Conservation (phyloP, 2,329 filamentous ascomycete genomes). For the Torrubiellomyces zombiae region DNA sequence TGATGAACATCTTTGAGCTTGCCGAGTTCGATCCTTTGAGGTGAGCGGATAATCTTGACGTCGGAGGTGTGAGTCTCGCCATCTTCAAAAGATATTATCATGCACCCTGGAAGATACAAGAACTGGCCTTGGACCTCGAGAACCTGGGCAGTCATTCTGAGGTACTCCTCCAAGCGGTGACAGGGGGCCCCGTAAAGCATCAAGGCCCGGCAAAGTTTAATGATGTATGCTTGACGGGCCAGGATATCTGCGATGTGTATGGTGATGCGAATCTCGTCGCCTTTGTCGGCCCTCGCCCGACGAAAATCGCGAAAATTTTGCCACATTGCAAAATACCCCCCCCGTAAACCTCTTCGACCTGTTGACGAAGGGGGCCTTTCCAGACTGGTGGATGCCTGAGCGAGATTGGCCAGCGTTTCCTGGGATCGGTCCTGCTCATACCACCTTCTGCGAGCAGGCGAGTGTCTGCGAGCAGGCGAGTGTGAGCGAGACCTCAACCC, state of each 20-base stretch:
- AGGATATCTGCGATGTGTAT: conserved; percentile 49
- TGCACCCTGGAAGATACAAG: conserved; percentile 75
- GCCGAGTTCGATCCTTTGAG: conserved; percentile 42
- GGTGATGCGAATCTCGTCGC: conserved; percentile 29
- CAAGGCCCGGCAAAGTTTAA: conserved; percentile 66
- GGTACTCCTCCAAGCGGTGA: conserved; percentile 77
- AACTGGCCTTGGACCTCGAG: conserved; percentile 80
- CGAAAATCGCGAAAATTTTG: too few relatives aligned
- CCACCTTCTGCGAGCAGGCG: conserved; percentile 28
- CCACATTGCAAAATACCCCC: conserved; percentile 19
- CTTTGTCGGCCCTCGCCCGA: too few relatives aligned
- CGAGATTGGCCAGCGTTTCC: conserved; percentile 28
- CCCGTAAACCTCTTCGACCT: conserved; percentile 18
- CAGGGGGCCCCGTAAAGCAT: conserved; percentile 85
- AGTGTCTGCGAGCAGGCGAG: conserved; percentile 23
- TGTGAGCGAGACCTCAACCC: conserved; percentile 19
- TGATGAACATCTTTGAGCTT: conserved; percentile 44
- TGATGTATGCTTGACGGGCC: conserved; percentile 63
- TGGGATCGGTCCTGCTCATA: conserved; percentile 29
- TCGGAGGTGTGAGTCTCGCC: conserved; percentile 46
- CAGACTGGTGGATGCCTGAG: conserved; percentile 24
- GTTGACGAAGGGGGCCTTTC: conserved; percentile 7
- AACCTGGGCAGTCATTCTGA: conserved; percentile 69
- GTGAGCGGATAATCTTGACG: conserved; percentile 44
- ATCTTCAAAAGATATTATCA: conserved; percentile 84